Evolutionary conservation across 352 stramenopile species (phyloP), one percentile per base, ranked within the genome.

Genomic region (Globisporangium cystogenes): DNA sequence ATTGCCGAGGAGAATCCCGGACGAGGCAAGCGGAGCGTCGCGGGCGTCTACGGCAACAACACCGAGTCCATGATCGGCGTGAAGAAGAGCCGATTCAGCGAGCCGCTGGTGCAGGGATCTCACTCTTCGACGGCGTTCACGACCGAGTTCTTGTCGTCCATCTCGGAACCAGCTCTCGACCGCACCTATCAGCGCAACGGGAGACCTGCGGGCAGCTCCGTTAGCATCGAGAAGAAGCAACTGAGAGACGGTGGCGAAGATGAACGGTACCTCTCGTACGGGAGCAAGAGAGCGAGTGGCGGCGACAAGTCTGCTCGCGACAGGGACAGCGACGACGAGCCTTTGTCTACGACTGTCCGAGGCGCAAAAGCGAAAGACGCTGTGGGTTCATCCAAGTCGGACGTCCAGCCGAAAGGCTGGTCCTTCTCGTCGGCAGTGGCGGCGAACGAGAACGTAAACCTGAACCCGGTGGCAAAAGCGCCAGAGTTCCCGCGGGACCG

Each of bases 261-360:
- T 1, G 37, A 55, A 14, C 36, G 46, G 18, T 85, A 85, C 59
- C 62, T 85, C 6, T 78, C 62, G n/a, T 85, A 85, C 44, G 36
- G 44, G 20, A 67, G 57, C 63, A 72, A 26, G 59, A 63, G 14
- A 31, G 18, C 39, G 48, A 43, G 16, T 27, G 41, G n/a, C 29
- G 26, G 33, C 3, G 33, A 39, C 8, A 39, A 39, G 14, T 11
- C 33, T 3, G 12, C 1, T 39, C 33, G 18, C 8, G 26, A 23
- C 11, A 51, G 49, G 15, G 33, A 57, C 24, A 62, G 41, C 4
- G 49, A 62, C 23, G 49, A 62, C 16, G 49, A 52, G 41, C 55
- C 55, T 10, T 26, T 55, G 16, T 43, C 55, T 0, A 16, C 21
- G 14, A 47, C 48, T 24, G 33, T 16, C 27, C 42, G 27, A 41